Evolutionary conservation across 2,329 filamentous ascomycete genomes (phyloP).

Genomic region (Talaromyces funiculosus): DNA sequence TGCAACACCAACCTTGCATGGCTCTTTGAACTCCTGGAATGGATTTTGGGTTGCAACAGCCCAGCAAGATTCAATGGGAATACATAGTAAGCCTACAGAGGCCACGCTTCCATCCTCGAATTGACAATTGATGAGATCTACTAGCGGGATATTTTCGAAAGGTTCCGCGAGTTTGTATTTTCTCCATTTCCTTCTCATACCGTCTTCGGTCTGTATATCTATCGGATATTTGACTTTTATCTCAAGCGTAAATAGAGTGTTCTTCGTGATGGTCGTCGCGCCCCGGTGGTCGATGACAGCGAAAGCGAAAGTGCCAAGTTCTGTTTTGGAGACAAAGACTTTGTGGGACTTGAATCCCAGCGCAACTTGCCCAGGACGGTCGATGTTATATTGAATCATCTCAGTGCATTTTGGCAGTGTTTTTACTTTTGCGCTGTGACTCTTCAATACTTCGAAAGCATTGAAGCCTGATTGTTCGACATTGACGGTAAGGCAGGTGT

Average conservation of each 20-base stretch:
- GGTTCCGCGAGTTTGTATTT: background rate
- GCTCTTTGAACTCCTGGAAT: background rate
- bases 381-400: background rate
- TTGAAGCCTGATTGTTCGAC: background rate
- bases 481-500: background rate
- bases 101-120: background rate
- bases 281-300: background rate
- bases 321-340: background rate
- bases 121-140: background rate
- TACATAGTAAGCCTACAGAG: background rate
- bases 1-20: background rate
- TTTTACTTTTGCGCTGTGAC: background rate
- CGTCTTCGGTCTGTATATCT: background rate
- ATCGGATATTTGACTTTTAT: background rate
- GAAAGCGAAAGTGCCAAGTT: background rate
- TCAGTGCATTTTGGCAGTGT: background rate
- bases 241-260: background rate
- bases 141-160: background rate
- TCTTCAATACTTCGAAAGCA: background rate
- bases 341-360: background rate
- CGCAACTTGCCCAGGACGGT: background rate
- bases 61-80: background rate
- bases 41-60: background rate
- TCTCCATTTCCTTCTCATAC: background rate
- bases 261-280: background rate